Percentiles rank a stretch among this genome's conserved stretches.
Conservation (phyloP, 169 alveolate species). For the Plasmodium cynomolgi region DNA sequence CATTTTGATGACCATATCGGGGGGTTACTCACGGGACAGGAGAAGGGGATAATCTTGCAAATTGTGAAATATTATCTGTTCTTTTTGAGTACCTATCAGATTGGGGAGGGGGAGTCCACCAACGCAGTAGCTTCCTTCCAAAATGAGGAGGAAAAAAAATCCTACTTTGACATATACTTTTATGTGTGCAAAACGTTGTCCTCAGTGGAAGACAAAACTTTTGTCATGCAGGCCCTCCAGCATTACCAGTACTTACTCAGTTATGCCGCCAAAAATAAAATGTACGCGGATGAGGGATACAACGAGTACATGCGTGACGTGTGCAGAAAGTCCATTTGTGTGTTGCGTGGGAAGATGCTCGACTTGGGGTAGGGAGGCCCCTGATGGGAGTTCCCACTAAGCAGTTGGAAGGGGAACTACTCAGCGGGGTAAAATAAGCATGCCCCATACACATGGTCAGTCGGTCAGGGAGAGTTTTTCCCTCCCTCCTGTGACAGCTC, state of each 20-base stretch:
- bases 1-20: slow-evolving; percentile 48
- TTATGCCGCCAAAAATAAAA: slow-evolving; percentile 59
- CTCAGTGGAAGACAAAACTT: slow-evolving; percentile 40
- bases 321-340: slow-evolving; percentile 43
- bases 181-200: slow-evolving; percentile 71
- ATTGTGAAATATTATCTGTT: slow-evolving; percentile 28
- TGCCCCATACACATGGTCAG: background rate
- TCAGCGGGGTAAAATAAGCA: background rate
- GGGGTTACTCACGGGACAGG: slow-evolving; percentile 17
- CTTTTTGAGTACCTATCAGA: slow-evolving; percentile 53
- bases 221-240: slow-evolving; percentile 29
- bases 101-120: background rate
- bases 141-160: slow-evolving; percentile 68
- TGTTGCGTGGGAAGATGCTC: slow-evolving; percentile 4
- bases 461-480: background rate
- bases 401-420: background rate
- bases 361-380: slow-evolving; percentile 1
- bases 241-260: slow-evolving; percentile 33
- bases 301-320: slow-evolving; percentile 52
- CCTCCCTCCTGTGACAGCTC: background rate
- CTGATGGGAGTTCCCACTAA: too few relatives aligned
- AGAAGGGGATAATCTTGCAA: slow-evolving; percentile 26
- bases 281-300: slow-evolving; percentile 52
- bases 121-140: slow-evolving; percentile 10
- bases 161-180: slow-evolving; percentile 65